Evolutionary conservation across 1,284 basidiomycete genomes (phyloP), one percentile per base, ranked within the genome.

Genomic region (Ustilago cynodontis): DNA sequence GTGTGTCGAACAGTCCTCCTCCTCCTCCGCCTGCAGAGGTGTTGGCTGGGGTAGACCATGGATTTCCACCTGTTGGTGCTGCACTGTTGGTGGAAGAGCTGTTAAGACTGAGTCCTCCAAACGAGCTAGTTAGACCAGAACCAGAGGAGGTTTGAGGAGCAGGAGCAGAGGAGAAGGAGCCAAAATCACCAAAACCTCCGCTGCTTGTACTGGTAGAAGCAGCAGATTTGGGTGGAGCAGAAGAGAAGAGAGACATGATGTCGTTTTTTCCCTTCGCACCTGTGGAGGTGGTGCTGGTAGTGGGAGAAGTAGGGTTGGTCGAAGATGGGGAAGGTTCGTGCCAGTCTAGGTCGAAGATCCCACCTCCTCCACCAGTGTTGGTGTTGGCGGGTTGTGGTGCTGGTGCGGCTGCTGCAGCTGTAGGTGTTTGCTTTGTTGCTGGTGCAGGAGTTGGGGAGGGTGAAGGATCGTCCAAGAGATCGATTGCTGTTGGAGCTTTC

Each of bases 321-420:
- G 71, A 16, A 7, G 85, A 58, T 28, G 84, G 57, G 4, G 84
- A 80, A 26, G 86, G 82, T 2, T 88, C 79, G 18, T 88, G 73
- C 87, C 95, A 95, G 86, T 95, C 94, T 55, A 95, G 90, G 37
- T 92, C 91, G 84, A 95, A 95, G 3, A 96, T 87, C 71, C 94
- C 93, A 72, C 92, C 90, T 29, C 85, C 81, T 11, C 58, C 77
- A 28, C 85, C 84, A 11, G 6, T 33, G 11, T 5, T 11, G 20
- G 86, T 20, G 26, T 52, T 52, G 26, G 69, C 4, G 83, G 80
- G 13, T 84, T 73, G 29, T 85, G 69, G 51, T 28, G 88, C 63
- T 50, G 67, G 77, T n/a, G 66, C 18, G 37, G 59, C 11, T 24
- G 65, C 58, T 47, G 55, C 47, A 7, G 59, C 24, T 13, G 52